Evolutionary conservation across 768 basidiomycete genomes (phyloP), one percentile per base, ranked within the genome.

Genomic region (Mrakia hoshinonis): DNA sequence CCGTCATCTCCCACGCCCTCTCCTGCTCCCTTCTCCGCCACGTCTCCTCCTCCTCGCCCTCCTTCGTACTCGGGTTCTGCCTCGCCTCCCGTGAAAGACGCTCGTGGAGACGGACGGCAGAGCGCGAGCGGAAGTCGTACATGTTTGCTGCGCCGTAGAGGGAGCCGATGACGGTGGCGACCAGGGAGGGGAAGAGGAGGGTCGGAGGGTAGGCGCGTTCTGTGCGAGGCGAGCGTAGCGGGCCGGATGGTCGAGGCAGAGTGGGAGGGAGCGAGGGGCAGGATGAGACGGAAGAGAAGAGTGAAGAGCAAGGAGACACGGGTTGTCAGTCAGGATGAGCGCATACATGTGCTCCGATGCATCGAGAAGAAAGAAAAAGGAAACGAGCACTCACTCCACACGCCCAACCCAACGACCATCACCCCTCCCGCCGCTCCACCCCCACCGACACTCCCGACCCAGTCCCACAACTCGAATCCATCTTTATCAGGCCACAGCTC

Each of bases 391-490:
- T 61, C 34, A 61, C 58, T 29, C 34, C n/a, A 34, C 34, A 61
- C 5, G 6, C 58, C 58, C 58, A 61, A 1, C 22, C 58, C 58
- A 4, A 38, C 58, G 5, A 22, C 15, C 58, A 61, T 36, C 9
- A 61, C 36, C 18, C 58, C 58, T 5, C 58, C 58, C 22, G 34
- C 31, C 12, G 58, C 58, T 20, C 10, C 20, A 10, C 58, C 58
- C 18, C 58, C 36, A 11, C 58, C 58, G 9, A 61, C 58, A 5
- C 34, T 36, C 22, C 58, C 58, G 1, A 61, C 58, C 58, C 58
- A 61, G 36, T 61, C 58, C 58, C 58, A 61, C 6, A n/a, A 10
- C 18, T 61, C 58, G 13, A 61, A 61, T 15, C 58, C 58, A 11
- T 61, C 34, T 36, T 38, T 22, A 22, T 61, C 36, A 4, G 58